These are phyloP conservation scores for Phialophora chinensis DNA, from an alignment of 2,329 filamentous ascomycete species.

Conservation along the genomic window DNA sequence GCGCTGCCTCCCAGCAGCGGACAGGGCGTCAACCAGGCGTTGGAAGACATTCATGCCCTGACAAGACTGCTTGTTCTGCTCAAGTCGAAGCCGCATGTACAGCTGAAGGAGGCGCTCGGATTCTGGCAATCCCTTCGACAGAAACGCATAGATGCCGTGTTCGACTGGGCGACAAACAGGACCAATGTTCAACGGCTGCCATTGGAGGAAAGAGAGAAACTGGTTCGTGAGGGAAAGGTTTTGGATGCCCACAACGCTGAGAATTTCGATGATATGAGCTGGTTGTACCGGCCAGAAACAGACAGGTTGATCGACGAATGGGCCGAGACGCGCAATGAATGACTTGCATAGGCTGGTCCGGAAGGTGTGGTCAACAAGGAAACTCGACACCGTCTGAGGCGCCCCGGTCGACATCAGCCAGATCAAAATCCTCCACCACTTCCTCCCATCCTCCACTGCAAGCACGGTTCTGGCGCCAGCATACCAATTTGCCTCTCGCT, in stretches of 20 bases:
- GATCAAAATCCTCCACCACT: constrained; percentile 13
- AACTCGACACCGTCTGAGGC: background rate
- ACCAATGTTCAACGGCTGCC: constrained; percentile 58
- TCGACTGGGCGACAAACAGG: constrained; percentile 54
- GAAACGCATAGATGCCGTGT: constrained; percentile 54
- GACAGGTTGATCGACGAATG: constrained; percentile 46
- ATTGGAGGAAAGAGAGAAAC: constrained; percentile 24
- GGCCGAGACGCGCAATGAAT: constrained; percentile 14
- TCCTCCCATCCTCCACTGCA: constrained; percentile 8
- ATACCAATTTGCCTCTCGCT: background rate
- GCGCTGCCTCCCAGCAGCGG: constrained; percentile 60
- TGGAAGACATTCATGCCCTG: constrained; percentile 61
- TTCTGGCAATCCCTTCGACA: constrained; percentile 59
- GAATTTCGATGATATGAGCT: constrained; percentile 48
- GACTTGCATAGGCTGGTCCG: background rate
- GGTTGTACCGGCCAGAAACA: constrained; percentile 53
- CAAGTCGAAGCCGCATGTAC: constrained; percentile 41
- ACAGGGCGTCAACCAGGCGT: constrained; percentile 61
- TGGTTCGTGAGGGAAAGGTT: constrained; percentile 22
- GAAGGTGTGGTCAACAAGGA: background rate
- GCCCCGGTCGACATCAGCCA: background rate
- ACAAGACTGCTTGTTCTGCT: constrained; percentile 49
- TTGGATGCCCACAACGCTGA: constrained; percentile 34
- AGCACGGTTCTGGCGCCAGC: background rate
- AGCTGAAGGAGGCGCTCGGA: constrained; percentile 42